These are phyloP conservation scores for Candida montana DNA, from an alignment of 805 yeast genomes.

Conservation along the genomic window DNA sequence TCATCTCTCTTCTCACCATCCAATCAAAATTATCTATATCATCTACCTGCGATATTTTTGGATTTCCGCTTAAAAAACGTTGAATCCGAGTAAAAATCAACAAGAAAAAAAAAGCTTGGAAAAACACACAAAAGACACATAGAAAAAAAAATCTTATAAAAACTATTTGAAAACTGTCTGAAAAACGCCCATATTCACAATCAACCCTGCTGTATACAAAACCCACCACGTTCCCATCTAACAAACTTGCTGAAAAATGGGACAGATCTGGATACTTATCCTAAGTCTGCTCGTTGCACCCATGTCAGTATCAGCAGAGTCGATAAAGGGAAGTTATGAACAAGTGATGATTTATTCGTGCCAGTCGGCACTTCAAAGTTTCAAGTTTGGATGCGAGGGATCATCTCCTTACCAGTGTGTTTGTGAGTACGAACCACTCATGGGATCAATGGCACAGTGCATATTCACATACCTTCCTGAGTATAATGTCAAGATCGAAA, in stretches of 20 bases:
- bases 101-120: background rate
- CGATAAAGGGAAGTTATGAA: constrained; percentile 19
- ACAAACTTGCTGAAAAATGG: background rate
- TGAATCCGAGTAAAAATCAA: background rate
- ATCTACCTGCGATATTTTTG: constrained; percentile 6
- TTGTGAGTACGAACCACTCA: constrained; percentile 17
- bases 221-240: no score
- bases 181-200: no score
- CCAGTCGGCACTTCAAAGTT: constrained; percentile 14
- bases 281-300: no score
- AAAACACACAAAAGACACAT: background rate
- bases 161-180: background rate
- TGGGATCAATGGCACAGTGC: constrained; percentile 19
- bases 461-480: constrained; percentile 16
- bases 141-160: background rate
- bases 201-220: no score
- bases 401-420: constrained; percentile 14
- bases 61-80: background rate
- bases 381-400: constrained; percentile 17
- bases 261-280: no score
- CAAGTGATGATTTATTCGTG: constrained; percentile 22
- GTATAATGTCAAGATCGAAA: background rate
- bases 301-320: no score
- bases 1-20: background rate
- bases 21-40: constrained; percentile 9